Conservation (phyloP, 148 eudicot genomes). For the Rhododendron kiyosumense region DNA sequence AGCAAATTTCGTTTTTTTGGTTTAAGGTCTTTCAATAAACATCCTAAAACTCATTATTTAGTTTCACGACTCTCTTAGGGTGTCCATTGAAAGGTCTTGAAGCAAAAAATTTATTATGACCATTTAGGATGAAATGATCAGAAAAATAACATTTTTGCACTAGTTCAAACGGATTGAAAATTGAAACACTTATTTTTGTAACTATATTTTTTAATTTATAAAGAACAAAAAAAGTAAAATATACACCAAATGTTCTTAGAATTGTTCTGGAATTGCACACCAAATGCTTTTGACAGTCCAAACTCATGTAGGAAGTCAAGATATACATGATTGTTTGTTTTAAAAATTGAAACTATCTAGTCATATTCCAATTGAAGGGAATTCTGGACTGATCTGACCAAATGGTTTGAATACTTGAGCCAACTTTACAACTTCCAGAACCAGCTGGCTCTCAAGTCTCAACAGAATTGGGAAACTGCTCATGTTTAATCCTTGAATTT, state of each 20-base stretch:
- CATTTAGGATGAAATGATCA: too few species aligned
- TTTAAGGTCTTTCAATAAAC: too few species aligned
- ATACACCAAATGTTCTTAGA: background rate
- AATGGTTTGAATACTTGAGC: background rate
- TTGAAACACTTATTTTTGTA: too few species aligned
- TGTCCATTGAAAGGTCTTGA: too few species aligned
- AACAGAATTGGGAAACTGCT: background rate
- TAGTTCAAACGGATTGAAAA: too few species aligned
- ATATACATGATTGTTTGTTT: background rate
- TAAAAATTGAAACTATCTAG: background rate
- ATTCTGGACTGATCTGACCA: background rate
- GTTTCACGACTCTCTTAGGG: too few species aligned
- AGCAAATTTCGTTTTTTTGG: too few species aligned
- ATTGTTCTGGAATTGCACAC: background rate
- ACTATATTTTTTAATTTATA: too few species aligned
- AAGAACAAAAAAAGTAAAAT: too few species aligned
- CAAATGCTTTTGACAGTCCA: background rate
- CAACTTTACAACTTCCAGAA: background rate
- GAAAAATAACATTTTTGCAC: too few species aligned
- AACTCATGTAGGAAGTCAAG: background rate
- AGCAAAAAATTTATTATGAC: too few species aligned
- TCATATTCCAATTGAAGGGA: background rate
- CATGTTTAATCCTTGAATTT: background rate
- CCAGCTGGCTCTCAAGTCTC: background rate
- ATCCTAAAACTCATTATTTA: too few species aligned